Evolutionary conservation across 306 rosid genomes (phyloP).

Genomic region (Cucurbita maxima): DNA sequence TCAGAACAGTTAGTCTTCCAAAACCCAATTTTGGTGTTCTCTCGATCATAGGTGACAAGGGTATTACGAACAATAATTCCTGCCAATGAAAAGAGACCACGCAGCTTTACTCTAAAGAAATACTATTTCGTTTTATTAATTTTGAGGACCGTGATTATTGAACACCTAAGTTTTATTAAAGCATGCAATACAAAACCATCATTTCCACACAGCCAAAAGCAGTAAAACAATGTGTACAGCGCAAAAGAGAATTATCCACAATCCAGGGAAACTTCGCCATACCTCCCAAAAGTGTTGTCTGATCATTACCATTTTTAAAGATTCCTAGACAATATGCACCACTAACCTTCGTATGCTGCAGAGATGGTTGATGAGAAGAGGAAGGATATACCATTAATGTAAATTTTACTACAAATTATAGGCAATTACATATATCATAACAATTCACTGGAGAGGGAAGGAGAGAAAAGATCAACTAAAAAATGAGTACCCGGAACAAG

Average conservation of each 20-base stretch:
- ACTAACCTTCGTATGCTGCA: constrained; percentile 33
- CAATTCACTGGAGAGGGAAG: not conserved
- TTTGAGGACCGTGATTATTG: not conserved
- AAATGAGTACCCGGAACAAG: constrained; percentile 29
- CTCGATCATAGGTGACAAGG: constrained; percentile 37
- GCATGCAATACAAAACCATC: not conserved
- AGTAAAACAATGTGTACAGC: not conserved
- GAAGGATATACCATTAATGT: not conserved
- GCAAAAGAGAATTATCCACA: not conserved
- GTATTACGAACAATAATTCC: constrained; percentile 42
- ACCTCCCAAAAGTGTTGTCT: constrained; percentile 47
- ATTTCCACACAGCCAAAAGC: not conserved
- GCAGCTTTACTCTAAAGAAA: not conserved
- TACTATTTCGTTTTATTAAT: not conserved
- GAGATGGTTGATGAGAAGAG: not conserved
- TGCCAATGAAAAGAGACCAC: constrained; percentile 8
- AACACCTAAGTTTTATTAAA: not conserved
- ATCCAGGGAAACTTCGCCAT: not conserved
- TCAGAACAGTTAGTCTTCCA: constrained; percentile 42
- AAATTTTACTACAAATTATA: not conserved
- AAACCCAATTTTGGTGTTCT: constrained; percentile 27
- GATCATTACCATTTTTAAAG: constrained; percentile 26
- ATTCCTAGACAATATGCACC: constrained; percentile 41
- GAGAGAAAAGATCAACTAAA: not conserved
- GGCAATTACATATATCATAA: not conserved